A percentile compares a stretch with the other conserved stretches of the same genome.
These are phyloP conservation scores for Verticillium isaacii DNA, from an alignment of 2,329 filamentous ascomycete genomes.

Conservation along the genomic window DNA sequence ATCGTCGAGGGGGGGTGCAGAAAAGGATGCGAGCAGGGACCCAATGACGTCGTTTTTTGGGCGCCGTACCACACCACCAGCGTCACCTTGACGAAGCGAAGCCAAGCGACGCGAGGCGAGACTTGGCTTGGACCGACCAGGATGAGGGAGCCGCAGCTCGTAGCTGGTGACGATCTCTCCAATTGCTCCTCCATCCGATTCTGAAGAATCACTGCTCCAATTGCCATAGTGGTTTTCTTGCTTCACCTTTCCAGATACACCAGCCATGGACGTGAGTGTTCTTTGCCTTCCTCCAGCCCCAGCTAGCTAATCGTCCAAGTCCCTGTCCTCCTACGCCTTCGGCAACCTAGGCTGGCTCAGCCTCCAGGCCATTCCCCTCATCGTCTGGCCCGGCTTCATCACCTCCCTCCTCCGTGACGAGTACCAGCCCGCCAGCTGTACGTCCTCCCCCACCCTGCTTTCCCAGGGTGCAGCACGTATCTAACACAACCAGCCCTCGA, in stretches of 20 bases:
- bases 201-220: too few relatives aligned
- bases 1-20: neutral
- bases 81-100: neutral
- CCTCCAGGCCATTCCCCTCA: slow-evolving; percentile 40
- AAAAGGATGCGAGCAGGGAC: neutral
- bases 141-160: neutral
- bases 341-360: slow-evolving; percentile 47
- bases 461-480: neutral
- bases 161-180: neutral
- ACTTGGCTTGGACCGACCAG: neutral
- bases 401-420: slow-evolving; percentile 34
- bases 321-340: slow-evolving; percentile 45
- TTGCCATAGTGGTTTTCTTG: too few relatives aligned
- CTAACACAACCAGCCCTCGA: slow-evolving; percentile 49
- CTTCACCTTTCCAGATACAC: neutral
- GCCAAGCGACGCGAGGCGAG: too few relatives aligned
- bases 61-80: neutral
- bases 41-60: neutral
- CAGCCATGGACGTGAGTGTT: neutral
- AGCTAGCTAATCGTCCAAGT: slow-evolving; percentile 28
- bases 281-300: neutral
- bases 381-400: slow-evolving; percentile 44
- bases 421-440: slow-evolving; percentile 24
- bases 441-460: neutral
- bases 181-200: neutral